A percentile compares a stretch with the other conserved stretches of the same genome.
phyloP scores from a whole-genome alignment of 2,329 filamentous ascomycete genomes.

The Leptographium wingfieldii region DNA sequence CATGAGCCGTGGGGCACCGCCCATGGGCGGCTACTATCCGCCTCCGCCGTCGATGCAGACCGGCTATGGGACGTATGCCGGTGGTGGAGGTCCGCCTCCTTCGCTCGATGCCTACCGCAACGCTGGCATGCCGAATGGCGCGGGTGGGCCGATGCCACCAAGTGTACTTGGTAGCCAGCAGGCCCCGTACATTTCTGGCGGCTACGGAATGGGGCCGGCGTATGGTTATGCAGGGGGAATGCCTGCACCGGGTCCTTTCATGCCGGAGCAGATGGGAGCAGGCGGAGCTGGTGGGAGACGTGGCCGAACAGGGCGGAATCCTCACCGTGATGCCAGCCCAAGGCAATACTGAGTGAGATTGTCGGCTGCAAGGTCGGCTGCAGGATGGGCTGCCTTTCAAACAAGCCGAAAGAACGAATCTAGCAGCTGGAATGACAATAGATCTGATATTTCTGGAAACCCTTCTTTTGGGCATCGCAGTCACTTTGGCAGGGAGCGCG shows the following conservation, averaged over 20 bases:
- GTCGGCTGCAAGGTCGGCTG: background rate
- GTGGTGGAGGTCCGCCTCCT: constrained; percentile 27
- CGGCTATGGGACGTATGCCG: constrained; percentile 39
- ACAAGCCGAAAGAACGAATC: background rate
- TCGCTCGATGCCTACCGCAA: constrained; percentile 42
- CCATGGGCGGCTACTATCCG: constrained; percentile 46
- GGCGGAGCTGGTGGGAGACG: constrained; percentile 41
- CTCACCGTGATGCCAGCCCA: constrained; percentile 10
- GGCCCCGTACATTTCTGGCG: constrained; percentile 32
- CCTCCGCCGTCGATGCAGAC: constrained; percentile 34
- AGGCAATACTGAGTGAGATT: constrained; percentile 6
- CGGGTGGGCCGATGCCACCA: constrained; percentile 29
- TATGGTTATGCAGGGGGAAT: constrained; percentile 30
- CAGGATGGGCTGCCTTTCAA: too few relatives aligned
- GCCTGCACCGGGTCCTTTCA: constrained; percentile 35
- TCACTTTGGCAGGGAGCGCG: background rate
- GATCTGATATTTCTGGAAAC: background rate
- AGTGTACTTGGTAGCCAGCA: constrained; percentile 18
- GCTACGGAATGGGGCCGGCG: constrained; percentile 33
- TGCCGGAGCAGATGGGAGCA: constrained; percentile 44
- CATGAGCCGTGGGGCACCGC: constrained; percentile 38
- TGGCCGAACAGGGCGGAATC: constrained; percentile 39
- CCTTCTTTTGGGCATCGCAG: background rate
- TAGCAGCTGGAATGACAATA: background rate
- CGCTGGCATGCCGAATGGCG: constrained; percentile 37